A percentile compares a stretch with the other conserved stretches of the same genome.
phyloP scores from a whole-genome alignment of 2,329 filamentous ascomycete genomes.

The Pestalotiopsis sp. region DNA sequence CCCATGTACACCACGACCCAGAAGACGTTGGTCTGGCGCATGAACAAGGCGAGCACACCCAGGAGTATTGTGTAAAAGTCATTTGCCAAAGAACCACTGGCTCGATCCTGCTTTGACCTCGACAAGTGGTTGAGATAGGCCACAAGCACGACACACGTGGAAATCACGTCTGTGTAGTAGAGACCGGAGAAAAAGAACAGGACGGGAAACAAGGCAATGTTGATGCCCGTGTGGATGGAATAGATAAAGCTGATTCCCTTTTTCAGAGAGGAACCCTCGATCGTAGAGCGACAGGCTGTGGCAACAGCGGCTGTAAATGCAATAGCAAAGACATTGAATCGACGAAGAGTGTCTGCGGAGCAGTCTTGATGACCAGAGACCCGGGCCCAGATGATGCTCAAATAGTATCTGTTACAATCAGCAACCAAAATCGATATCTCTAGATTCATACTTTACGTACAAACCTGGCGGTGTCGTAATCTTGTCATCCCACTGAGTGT shows the following conservation, averaged over 20 bases:
- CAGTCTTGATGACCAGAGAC: slow-evolving; percentile 35
- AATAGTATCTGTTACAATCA: slow-evolving; percentile 28
- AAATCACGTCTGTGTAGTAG: slow-evolving; percentile 93
- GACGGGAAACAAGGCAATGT: slow-evolving; percentile 83
- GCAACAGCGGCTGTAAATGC: slow-evolving; percentile 47
- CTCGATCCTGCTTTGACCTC: slow-evolving; percentile 39
- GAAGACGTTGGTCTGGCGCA: slow-evolving; percentile 96
- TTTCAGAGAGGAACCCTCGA: slow-evolving; percentile 30
- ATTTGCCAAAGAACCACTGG: slow-evolving; percentile 32
- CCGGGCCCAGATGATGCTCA: slow-evolving; percentile 44
- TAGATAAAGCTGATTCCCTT: slow-evolving; percentile 37
- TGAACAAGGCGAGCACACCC: slow-evolving; percentile 70
- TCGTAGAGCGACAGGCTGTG: slow-evolving; percentile 52
- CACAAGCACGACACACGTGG: slow-evolving; percentile 73
- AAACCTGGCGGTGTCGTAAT: slow-evolving; percentile 95
- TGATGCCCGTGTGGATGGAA: slow-evolving; percentile 68
- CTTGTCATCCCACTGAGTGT: slow-evolving; percentile 87
- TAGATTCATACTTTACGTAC: slow-evolving; percentile 43
- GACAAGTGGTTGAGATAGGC: slow-evolving; percentile 63
- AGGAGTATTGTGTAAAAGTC: slow-evolving; percentile 51
- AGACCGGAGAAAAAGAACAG: slow-evolving; percentile 95
- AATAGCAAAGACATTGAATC: slow-evolving; percentile 49
- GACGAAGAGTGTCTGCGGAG: slow-evolving; percentile 46
- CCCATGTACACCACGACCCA: slow-evolving; percentile 85
- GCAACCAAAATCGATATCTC: not conserved